Base-by-base conservation (phyloP, 352 stramenopile species). In the Pythium sp. region DNA sequence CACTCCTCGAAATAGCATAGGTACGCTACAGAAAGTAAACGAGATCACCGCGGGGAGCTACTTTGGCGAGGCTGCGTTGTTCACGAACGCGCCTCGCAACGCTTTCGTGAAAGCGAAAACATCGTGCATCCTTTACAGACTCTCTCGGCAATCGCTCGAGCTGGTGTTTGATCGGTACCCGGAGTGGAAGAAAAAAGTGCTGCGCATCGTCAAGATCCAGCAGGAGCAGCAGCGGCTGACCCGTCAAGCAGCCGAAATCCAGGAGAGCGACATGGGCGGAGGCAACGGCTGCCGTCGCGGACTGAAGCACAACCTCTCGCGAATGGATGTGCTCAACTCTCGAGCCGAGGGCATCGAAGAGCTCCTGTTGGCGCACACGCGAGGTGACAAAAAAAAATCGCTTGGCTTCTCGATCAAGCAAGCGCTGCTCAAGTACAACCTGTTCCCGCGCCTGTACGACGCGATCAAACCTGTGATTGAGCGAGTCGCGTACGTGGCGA, bases 151-250 rank as follows among this genome's bases (percentile, higher is more conserved):
- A 18, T 87, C 79, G 0, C 71, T 88, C 12, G 80, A 90, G 56
- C 60, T 84, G n/a, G 80, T 89, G 0, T 89, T 90, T 67, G 73
- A 82, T 2, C 72, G 81, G 3, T 87, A 84, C 41, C 81, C 80
- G 0, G 78, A 87, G 41, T 91, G 80, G 83, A 86, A 88, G 62
- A 64, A 75, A 28, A 90, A 88, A 47, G 81, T 91, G 20, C 58
- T 90, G 46, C 79, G 78, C 1, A 87, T 90, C 49, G 77, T 84
- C 30, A 83, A 84, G 53, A 88, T 89, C 41, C 77, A 89, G 53
- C 76, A 90, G 46, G 78, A 91, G 22, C 83, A 93, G 36, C 80
- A 86, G 26, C 68, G 78, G 6, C 67, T 88, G 30, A 73, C 78
- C 20, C 82, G 78, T 11, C 49, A 86, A 1, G 77, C 78, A 0